Base-by-base conservation (phyloP, 441 rosid genomes). In the Arabidopsis lyrata region DNA sequence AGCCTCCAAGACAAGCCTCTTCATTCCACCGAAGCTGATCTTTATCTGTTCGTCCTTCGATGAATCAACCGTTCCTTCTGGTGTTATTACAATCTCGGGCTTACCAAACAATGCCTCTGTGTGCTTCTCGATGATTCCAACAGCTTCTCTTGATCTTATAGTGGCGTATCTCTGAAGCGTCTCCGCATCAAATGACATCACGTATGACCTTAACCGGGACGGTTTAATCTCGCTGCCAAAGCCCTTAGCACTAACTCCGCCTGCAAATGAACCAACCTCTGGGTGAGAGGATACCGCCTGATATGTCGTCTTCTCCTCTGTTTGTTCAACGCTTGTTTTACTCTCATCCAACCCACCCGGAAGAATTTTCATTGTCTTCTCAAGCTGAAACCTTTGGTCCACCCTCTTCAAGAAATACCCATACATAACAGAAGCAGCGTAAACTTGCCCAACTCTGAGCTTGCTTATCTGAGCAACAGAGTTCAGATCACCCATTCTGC, bases 351-450 rank as follows among this genome's bases (percentile, higher is more conserved):
- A 62, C 10, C 70, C 76, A 64, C 79, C 80, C 2, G 90, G 89
- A 54, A 94, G 97, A 52, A 81, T 66, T 78, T 86, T 91, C 99
- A 94, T 89, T 5, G 86, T 60, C 84, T 90, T 94, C 84, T 94
- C 97, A 6, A 94, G 97, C 86, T 94, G 97, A 83, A 94, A 92
- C 81, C 99, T 82, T 68, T 89, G 97, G 77, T 94, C 97, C 11
- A 92, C 90, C 9, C 95, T 88, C 81, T 85, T 94, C 34, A 94
- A 87, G 81, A 94, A 94, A 78, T 94, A 94, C 8, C 99, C 99
- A 68, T 89, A 94, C 97, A 94, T 92, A 56, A 90, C 95, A 0
- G 99, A 94, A 0, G 99, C 99, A 54, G 97, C 99, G 65, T 94
- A 94, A 39, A 94, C 97, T 83, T 94, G 99, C 8, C 99, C 97